Conservation (phyloP, 148 eudicot genomes). For the Arbutus unedo region DNA sequence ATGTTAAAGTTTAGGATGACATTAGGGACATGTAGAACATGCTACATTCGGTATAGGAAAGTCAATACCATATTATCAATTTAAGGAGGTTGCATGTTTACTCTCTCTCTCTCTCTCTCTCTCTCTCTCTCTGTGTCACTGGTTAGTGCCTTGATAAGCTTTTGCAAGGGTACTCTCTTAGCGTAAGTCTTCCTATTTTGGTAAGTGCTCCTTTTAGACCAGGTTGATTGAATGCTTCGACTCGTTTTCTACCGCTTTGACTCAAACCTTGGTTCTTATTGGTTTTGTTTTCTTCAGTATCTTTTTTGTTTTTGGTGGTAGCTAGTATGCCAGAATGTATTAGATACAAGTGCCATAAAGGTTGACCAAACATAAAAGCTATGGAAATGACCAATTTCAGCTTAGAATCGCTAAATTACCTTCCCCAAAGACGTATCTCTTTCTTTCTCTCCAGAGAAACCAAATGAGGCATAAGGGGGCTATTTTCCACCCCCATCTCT, state of each 20-base stretch:
- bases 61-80: neutral
- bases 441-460: neutral
- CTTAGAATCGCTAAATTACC: neutral
- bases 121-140: too few relatives aligned
- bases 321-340: too few relatives aligned
- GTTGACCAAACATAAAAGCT: too few relatives aligned
- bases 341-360: neutral
- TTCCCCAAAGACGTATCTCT: neutral
- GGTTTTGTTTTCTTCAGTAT: neutral
- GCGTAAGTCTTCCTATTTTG: neutral
- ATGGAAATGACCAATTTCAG: too few relatives aligned
- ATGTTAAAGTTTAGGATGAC: neutral
- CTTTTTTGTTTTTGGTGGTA: neutral
- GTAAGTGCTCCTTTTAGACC: neutral
- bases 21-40: neutral
- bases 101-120: too few relatives aligned
- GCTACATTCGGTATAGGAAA: neutral
- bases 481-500: too few relatives aligned
- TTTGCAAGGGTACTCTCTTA: neutral
- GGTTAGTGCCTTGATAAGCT: too few relatives aligned
- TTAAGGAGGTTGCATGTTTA: neutral
- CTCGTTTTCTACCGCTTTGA: neutral
- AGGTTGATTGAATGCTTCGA: neutral
- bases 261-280: neutral
- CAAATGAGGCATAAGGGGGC: neutral